Base-by-base conservation (phyloP, 2,329 filamentous ascomycete species). In the Coniella lustricola region DNA sequence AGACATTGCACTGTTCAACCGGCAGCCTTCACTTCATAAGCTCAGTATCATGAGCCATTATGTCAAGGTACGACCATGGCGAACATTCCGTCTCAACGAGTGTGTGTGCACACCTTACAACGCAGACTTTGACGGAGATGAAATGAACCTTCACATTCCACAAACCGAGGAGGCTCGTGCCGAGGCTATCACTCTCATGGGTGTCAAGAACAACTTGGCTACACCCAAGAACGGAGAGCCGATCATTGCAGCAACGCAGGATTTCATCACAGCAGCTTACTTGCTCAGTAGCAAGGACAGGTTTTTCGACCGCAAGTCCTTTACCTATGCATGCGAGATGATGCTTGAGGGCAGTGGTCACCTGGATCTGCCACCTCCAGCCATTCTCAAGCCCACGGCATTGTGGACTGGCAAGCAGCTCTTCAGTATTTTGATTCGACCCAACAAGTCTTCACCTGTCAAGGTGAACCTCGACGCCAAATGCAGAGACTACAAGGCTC, bases 101-200 rank as follows among this genome's bases (percentile, higher is more conserved):
- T 98, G 93, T 78, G 93, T 95, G 1, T 98, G 93, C 68, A 90
- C 87, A 53, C 93, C 93, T 3, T 98, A 98, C 74, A 98, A 98
- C 59, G 93, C 93, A 48, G 93, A 98, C 78, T 98, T 98, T 58
- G 93, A 98, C 60, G 93, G 93, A 52, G 93, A 98, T 59, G 93
- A 98, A 67, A 98, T 98, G 93, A 98, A 98, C 59, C 70, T 98
- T 41, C 93, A 98, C 67, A 90, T 98, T 14, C 93, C 93, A 2
- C 93, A 98, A 64, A 97, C 93, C 0, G 93, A 98, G 69, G 93
- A 98, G 67, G 91, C 93, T 10, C 81, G 93, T 49, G 88, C 91
- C 2, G 93, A 98, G 67, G 93, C 93, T 1, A 94, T 94, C 60
- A 90, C 91, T 57, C 72, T 98, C 41, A 98, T 98, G 93, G 93